Percentiles rank a stretch among this genome's conserved stretches.
These are phyloP conservation scores for Thalassiosira exigua DNA, from an alignment of 352 stramenopile species.

Conservation along the genomic window DNA sequence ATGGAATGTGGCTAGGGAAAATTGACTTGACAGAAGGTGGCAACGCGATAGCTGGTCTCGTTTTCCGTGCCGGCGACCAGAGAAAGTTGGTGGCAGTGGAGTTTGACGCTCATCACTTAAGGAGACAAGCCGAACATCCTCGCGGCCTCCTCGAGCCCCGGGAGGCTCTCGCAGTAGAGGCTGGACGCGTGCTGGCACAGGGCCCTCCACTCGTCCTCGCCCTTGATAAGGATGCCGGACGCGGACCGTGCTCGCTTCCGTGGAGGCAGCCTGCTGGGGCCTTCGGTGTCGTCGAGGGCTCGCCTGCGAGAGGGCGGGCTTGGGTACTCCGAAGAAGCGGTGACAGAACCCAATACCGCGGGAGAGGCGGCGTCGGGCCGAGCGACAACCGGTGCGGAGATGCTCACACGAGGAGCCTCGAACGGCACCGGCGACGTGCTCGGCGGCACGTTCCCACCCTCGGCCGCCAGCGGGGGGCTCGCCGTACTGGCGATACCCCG, in stretches of 20 bases:
- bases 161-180: conserved; percentile 36
- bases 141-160: conserved; percentile 69
- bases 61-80: no score
- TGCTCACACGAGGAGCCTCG: no score
- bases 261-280: background rate
- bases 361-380: background rate
- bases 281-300: background rate
- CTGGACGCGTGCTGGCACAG: conserved; percentile 21
- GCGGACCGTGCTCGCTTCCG: conserved; percentile 17
- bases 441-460: conserved; percentile 8
- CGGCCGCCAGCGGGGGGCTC: background rate
- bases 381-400: background rate
- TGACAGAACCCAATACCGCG: no score
- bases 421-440: background rate
- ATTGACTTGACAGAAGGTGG: no score
- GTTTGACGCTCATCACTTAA: no score
- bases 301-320: background rate
- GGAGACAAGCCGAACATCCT: conserved; percentile 73
- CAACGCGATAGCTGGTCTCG: no score
- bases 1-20: no score
- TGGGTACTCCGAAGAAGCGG: no score
- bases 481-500: conserved; percentile 31
- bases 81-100: no score
- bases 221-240: background rate
- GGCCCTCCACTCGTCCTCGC: conserved; percentile 40